Conservation (phyloP, 1,139 yeast species). For the Geotrichum macrosporum region DNA sequence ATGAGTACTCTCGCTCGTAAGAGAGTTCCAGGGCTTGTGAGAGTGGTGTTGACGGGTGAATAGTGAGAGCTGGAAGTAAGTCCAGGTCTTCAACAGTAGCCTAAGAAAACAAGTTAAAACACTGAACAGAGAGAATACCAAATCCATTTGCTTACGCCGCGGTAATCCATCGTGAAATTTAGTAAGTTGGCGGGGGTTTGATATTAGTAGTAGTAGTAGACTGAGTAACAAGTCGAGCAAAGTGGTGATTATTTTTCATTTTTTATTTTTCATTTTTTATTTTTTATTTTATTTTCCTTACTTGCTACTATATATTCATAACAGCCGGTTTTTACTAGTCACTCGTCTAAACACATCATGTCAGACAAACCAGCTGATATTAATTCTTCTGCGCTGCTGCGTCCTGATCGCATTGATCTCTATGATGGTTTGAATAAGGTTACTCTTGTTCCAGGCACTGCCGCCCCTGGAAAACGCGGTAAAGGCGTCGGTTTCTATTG, state of each 20-base stretch:
- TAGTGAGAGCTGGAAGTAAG: slow-evolving; percentile 56
- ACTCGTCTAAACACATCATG: too few relatives aligned
- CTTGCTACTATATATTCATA: too few relatives aligned
- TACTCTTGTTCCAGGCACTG: slow-evolving; percentile 44
- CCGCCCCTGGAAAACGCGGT: slow-evolving; percentile 49
- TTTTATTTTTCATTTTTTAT: too few relatives aligned
- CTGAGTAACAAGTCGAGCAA: too few relatives aligned
- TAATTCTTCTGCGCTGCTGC: too few relatives aligned
- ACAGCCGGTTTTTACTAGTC: too few relatives aligned
- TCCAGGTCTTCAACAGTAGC: slow-evolving; percentile 61
- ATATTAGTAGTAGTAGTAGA: too few relatives aligned
- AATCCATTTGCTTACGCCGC: slow-evolving; percentile 32
- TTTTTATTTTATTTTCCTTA: too few relatives aligned
- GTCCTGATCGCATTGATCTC: slow-evolving; percentile 39
- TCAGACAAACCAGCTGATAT: too few relatives aligned
- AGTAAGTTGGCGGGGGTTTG: too few relatives aligned
- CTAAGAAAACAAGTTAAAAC: slow-evolving; percentile 24
- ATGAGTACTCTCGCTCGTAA: slow-evolving; percentile 55
- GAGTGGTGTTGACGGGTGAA: slow-evolving; percentile 51
- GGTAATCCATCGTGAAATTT: slow-evolving; percentile 24
- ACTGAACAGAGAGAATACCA: neutral
- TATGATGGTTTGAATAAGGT: slow-evolving; percentile 45
- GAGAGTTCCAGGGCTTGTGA: slow-evolving; percentile 46
- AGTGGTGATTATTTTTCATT: too few relatives aligned
- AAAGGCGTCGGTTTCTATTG: slow-evolving; percentile 79